Evolutionary conservation across 805 yeast genomes (phyloP), one percentile per base, ranked within the genome.

Genomic region (Tetrapisispora phaffii): DNA sequence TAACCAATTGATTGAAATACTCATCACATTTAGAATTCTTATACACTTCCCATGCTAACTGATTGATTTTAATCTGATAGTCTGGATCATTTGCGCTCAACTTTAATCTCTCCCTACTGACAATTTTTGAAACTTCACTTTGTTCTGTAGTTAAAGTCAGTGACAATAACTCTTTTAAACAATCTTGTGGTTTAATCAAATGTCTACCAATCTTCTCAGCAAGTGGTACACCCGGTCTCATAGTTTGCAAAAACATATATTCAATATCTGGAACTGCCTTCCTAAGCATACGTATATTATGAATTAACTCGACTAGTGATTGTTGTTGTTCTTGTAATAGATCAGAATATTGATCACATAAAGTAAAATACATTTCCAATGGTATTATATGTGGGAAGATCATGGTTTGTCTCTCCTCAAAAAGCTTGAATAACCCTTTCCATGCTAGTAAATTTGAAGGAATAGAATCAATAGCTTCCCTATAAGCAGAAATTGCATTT

Each of bases 371-470:
- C 24, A 58, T 46, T 36, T 55, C 54, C 59, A 74, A 80, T 2
- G 62, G 45, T 4, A 59, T 54, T 50, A 65, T 67, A 44, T 76
- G 72, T 3, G 67, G 58, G 5, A 60, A 34, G 15, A 52, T 43
- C 8, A 54, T 51, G 12, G 62, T 54, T 1, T 42, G 39, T 34
- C 51, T 51, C 12, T 61, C 49, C 0, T 77, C 60, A 40, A 76
- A 73, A 17, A 38, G 16, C 13, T 26, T 24, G 47, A 79, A 64
- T 47, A 81, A 70, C 1, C 97, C 97, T 56, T 85, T 86, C 94
- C 93, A 89, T 0, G 88, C 94, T 22, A 75, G 60, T 1, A 78
- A 50, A 42, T 80, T 76, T 1, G 68, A 67, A 0, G 76, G 72
- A 24, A 77, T 74, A 1, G 79, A 42, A 6, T 59, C 53, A 2